Evolutionary conservation across 768 basidiomycete species (phyloP).

Genomic region (Butyriboletus loyo): DNA sequence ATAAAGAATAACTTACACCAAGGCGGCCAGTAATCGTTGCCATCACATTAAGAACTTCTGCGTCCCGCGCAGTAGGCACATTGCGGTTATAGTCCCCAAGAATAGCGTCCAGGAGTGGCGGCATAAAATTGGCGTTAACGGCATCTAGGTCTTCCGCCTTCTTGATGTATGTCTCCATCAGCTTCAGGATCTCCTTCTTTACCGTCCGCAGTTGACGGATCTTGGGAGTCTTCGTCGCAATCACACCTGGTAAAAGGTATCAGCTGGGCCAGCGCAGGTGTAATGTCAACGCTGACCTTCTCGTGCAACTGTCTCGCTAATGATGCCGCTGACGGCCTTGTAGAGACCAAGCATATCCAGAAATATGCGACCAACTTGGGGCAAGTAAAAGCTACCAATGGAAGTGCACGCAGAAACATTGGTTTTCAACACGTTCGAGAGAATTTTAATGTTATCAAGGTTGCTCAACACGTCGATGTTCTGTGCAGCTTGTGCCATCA

Average conservation of each 20-base stretch:
- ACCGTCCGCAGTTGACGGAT: slow-evolving; percentile 91
- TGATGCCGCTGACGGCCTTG: slow-evolving; percentile 94
- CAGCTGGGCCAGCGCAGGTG: slow-evolving; percentile 1
- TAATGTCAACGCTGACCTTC: slow-evolving; percentile 52
- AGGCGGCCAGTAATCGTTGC: slow-evolving; percentile 87
- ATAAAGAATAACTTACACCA: slow-evolving; percentile 56
- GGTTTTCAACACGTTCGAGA: slow-evolving; percentile 96
- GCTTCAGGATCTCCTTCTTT: slow-evolving; percentile 95
- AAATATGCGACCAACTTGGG: slow-evolving; percentile 95
- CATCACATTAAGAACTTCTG: slow-evolving; percentile 97
- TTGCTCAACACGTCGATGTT: slow-evolving; percentile 90
- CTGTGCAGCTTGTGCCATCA: slow-evolving; percentile 93
- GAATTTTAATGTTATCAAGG: slow-evolving; percentile 92
- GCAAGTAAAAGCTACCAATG: slow-evolving; percentile 94
- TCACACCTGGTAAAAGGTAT: slow-evolving; percentile 52
- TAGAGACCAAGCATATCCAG: slow-evolving; percentile 98
- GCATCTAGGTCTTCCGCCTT: slow-evolving; percentile 96
- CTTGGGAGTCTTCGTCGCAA: slow-evolving; percentile 97
- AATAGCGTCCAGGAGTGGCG: slow-evolving; percentile 92
- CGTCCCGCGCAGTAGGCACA: slow-evolving; percentile 89
- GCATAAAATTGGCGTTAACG: slow-evolving; percentile 90
- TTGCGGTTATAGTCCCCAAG: slow-evolving; percentile 97
- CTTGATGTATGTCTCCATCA: slow-evolving; percentile 97
- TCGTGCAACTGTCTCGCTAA: slow-evolving; percentile 86
- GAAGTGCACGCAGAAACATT: slow-evolving; percentile 97